Percentiles rank a stretch among this genome's conserved stretches.
Conservation (phyloP, 148 eudicot species). For the Linanthus parryae region DNA sequence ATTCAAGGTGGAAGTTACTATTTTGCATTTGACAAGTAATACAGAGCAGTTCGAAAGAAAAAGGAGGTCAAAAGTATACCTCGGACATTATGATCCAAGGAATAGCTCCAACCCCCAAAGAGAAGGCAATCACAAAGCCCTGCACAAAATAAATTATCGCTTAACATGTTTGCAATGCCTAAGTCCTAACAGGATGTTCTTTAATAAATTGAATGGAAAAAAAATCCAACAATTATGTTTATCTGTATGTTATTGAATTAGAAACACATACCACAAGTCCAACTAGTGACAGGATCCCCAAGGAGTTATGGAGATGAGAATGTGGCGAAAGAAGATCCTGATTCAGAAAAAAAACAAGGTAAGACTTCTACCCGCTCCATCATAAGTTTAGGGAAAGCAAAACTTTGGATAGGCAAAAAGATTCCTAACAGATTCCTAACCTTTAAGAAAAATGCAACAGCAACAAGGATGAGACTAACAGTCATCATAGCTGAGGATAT, state of each 20-base stretch:
- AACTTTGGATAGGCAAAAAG: neutral
- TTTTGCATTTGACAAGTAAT: no score
- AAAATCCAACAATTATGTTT: neutral
- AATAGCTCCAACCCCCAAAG: constrained; percentile 74
- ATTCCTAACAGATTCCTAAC: constrained; percentile 18
- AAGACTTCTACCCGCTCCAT: no score
- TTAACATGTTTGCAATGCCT: neutral
- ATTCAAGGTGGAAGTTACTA: no score
- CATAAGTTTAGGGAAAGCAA: neutral
- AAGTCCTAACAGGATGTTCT: neutral
- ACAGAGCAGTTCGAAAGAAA: neutral
- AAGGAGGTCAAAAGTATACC: constrained; percentile 35
- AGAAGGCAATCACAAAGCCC: constrained; percentile 60
- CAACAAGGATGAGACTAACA: constrained; percentile 52
- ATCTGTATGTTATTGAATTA: neutral
- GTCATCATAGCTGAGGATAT: constrained; percentile 60
- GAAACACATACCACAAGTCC: constrained; percentile 65
- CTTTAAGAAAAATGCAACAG: constrained; percentile 65
- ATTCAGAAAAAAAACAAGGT: constrained; percentile 17
- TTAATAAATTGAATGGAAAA: neutral
- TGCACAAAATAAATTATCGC: constrained; percentile 15
- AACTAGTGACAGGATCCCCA: constrained; percentile 50
- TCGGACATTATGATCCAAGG: constrained; percentile 98
- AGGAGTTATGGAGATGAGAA: constrained; percentile 28
- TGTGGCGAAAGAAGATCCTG: constrained; percentile 46